Evolutionary conservation across 2,329 filamentous ascomycete genomes (phyloP).

Genomic region (Epichloe amarillans): DNA sequence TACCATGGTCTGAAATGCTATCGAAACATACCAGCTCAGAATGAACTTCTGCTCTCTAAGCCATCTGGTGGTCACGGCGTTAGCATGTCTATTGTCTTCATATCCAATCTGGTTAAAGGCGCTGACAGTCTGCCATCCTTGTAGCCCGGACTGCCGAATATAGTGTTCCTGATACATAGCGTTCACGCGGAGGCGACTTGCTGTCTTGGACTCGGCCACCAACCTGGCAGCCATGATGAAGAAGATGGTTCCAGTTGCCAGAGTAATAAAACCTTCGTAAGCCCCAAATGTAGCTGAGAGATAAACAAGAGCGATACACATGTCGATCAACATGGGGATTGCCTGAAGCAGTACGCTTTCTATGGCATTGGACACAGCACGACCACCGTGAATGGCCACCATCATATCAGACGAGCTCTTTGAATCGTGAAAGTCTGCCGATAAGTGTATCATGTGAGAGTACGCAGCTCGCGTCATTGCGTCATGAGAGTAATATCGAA

Average conservation of each 20-base stretch:
- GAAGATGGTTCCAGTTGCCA: constrained; percentile 44
- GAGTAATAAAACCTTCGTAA: constrained; percentile 49
- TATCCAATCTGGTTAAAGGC: constrained; percentile 46
- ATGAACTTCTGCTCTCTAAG: constrained; percentile 23
- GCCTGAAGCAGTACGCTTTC: constrained; percentile 46
- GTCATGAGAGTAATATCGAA: constrained; percentile 43
- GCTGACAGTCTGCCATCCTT: constrained; percentile 46
- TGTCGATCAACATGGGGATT: constrained; percentile 46
- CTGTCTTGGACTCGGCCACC: constrained; percentile 34
- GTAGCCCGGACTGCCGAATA: constrained; percentile 40
- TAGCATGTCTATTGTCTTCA: constrained; percentile 39
- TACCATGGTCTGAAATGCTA: constrained; percentile 46
- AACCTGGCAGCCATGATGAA: constrained; percentile 39
- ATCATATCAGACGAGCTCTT: constrained; percentile 46
- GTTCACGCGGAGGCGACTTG: constrained; percentile 36
- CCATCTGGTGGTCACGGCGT: constrained; percentile 31
- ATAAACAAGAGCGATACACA: constrained; percentile 45
- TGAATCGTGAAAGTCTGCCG: constrained; percentile 47
- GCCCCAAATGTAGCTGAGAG: constrained; percentile 44
- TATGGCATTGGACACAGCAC: constrained; percentile 39
- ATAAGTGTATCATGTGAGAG: constrained; percentile 46
- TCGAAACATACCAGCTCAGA: constrained; percentile 34
- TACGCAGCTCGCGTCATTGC: constrained; percentile 41
- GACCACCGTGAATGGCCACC: constrained; percentile 41
- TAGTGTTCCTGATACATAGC: constrained; percentile 43